These are phyloP conservation scores for Xylariaceae sp. DNA, from an alignment of 2,329 filamentous ascomycete genomes.

Conservation along the genomic window DNA sequence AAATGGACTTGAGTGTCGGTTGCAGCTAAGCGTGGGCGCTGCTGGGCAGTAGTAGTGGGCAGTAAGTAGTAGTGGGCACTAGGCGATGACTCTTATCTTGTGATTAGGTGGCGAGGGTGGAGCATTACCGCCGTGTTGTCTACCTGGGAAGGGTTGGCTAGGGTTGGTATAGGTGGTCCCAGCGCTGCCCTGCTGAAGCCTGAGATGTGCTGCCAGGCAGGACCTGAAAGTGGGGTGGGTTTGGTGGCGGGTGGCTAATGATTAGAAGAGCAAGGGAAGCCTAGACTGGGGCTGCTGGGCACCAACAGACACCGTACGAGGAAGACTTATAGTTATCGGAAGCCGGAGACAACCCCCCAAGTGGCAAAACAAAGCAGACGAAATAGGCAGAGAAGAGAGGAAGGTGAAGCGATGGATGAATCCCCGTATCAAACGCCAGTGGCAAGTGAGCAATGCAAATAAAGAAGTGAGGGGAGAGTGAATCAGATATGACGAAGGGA, in stretches of 20 bases:
- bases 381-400: slow-evolving; percentile 22
- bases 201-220: slow-evolving; percentile 12
- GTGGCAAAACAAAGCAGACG: slow-evolving; percentile 20
- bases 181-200: slow-evolving; percentile 20
- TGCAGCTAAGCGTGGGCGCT: slow-evolving; percentile 19
- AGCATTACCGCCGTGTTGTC: slow-evolving; percentile 23
- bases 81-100: slow-evolving; percentile 33
- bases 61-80: slow-evolving; percentile 10
- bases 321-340: neutral
- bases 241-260: slow-evolving; percentile 19
- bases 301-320: slow-evolving; percentile 4
- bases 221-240: slow-evolving; percentile 10
- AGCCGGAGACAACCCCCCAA: slow-evolving; percentile 21
- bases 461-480: slow-evolving; percentile 25
- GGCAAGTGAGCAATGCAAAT: slow-evolving; percentile 27
- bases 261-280: slow-evolving; percentile 13
- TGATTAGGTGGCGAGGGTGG: slow-evolving; percentile 33
- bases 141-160: slow-evolving; percentile 14
- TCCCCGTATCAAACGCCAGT: slow-evolving; percentile 24
- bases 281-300: slow-evolving; percentile 25
- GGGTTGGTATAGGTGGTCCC: slow-evolving; percentile 17
- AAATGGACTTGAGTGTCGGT: slow-evolving; percentile 18
- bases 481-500: slow-evolving; percentile 14
- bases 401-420: slow-evolving; percentile 24
- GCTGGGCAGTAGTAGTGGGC: neutral